Evolutionary conservation across 2,329 filamentous ascomycete species (phyloP).

Genomic region (Scorias spongiosa): DNA sequence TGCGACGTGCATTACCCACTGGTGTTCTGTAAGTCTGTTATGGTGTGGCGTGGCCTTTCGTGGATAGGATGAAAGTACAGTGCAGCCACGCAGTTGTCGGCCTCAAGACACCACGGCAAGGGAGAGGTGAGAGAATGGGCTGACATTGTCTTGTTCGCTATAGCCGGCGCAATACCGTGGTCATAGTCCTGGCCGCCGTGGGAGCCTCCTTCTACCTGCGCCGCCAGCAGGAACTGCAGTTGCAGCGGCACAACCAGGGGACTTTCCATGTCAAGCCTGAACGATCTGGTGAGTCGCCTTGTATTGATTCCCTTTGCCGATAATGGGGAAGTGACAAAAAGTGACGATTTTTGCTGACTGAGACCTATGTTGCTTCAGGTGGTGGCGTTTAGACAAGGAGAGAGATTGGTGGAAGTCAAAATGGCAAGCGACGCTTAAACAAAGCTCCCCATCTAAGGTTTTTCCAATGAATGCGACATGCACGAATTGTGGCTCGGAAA

Average conservation of each 20-base stretch:
- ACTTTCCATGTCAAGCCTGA: conserved; percentile 15
- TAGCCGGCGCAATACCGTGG: conserved; percentile 14
- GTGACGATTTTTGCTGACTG: background rate
- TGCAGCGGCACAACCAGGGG: conserved; percentile 8
- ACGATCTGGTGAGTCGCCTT: conserved; percentile 12
- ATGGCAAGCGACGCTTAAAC: no score
- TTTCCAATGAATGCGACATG: no score
- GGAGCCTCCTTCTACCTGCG: conserved; percentile 11
- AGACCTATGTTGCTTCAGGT: no score
- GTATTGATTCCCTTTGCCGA: background rate
- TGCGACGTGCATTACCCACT: background rate
- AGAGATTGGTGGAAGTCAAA: no score
- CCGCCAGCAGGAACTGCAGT: conserved; percentile 7
- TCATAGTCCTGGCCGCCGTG: conserved; percentile 13
- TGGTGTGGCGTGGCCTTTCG: background rate
- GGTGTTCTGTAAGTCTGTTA: background rate
- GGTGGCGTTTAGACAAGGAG: no score
- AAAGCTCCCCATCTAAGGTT: no score
- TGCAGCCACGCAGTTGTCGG: no score
- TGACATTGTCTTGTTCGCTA: no score
- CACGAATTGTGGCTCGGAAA: no score
- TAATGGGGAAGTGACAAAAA: background rate
- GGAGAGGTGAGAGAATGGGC: no score
- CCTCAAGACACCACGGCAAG: no score
- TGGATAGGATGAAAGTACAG: no score